These are phyloP conservation scores for Zymoseptoria passerinii DNA, from an alignment of 2,329 filamentous ascomycete genomes.

Conservation along the genomic window DNA sequence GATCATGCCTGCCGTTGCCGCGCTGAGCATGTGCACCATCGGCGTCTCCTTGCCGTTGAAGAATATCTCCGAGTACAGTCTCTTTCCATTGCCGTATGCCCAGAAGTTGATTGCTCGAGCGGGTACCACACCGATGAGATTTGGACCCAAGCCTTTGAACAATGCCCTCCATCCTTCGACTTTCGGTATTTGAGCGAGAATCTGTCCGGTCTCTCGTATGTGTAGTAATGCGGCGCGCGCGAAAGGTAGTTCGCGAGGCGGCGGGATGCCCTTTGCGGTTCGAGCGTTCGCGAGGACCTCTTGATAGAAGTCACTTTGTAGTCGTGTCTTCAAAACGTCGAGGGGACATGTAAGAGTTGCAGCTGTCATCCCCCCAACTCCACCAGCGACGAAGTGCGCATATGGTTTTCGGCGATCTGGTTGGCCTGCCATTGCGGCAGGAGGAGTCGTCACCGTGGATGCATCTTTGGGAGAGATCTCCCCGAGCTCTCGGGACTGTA, in stretches of 20 bases:
- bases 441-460: slow-evolving; percentile 8
- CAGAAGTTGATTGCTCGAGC: slow-evolving; percentile 90
- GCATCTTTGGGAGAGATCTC: slow-evolving; percentile 16
- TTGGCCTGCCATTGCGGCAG: slow-evolving; percentile 4
- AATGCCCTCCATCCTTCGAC: slow-evolving; percentile 77
- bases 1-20: slow-evolving; percentile 68
- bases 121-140: slow-evolving; percentile 80
- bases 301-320: slow-evolving; percentile 94
- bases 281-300: slow-evolving; percentile 64
- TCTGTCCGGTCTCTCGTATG: slow-evolving; percentile 77
- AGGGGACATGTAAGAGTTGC: slow-evolving; percentile 89
- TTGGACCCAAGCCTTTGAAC: slow-evolving; percentile 89
- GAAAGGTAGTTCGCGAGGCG: slow-evolving; percentile 52
- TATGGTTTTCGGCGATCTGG: slow-evolving; percentile 57
- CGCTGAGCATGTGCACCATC: slow-evolving; percentile 70
- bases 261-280: slow-evolving; percentile 48
- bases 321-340: slow-evolving; percentile 84
- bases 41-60: slow-evolving; percentile 62
- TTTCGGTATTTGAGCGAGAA: slow-evolving; percentile 70
- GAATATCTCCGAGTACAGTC: slow-evolving; percentile 65
- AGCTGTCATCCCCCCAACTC: slow-evolving; percentile 81
- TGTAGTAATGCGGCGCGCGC: slow-evolving; percentile 62
- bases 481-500: slow-evolving; percentile 18
- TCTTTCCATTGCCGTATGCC: slow-evolving; percentile 86
- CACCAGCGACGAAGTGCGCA: slow-evolving; percentile 87